A percentile compares a stretch with the other conserved stretches of the same genome.
Evolutionary conservation across 75 land plant genomes (phyloP).

Genomic region (Sequoiadendron giganteum): DNA sequence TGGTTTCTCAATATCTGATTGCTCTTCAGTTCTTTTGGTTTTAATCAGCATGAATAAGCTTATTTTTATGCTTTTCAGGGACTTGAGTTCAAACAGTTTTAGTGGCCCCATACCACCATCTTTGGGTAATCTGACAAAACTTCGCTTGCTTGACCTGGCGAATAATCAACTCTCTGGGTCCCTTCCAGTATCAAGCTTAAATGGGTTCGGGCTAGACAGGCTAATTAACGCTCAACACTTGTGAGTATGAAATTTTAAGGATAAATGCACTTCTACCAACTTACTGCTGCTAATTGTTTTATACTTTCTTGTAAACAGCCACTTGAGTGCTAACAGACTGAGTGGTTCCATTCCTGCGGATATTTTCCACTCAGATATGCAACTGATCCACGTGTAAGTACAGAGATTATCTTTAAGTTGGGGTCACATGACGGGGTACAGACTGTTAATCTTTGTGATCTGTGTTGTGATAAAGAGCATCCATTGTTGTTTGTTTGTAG

Average conservation of each 20-base stretch:
- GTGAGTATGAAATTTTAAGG: constrained; percentile 30
- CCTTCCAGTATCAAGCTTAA: constrained; percentile 50
- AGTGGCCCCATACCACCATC: constrained; percentile 62
- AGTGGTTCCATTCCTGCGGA: constrained; percentile 52
- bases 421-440: too few relatives aligned
- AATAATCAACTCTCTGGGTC: constrained; percentile 61
- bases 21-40: not conserved
- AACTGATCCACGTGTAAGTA: constrained; percentile 74
- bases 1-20: not conserved
- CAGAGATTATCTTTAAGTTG: not conserved
- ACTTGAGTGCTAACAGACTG: constrained; percentile 64
- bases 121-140: constrained; percentile 58
- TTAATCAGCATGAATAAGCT: not conserved
- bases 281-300: not conserved
- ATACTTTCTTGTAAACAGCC: constrained; percentile 36
- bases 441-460: not conserved
- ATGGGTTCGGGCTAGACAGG: constrained; percentile 42
- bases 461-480: not conserved
- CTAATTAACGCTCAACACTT: constrained; percentile 59
- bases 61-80: constrained; percentile 27
- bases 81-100: constrained; percentile 63
- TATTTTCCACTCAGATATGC: constrained; percentile 57
- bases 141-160: constrained; percentile 60
- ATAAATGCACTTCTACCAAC: not conserved
- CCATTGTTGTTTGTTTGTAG: constrained; percentile 21